A percentile compares a stretch with the other conserved stretches of the same genome.
phyloP scores from a whole-genome alignment of 805 yeast genomes.

The Zygoascus ofunaensis region DNA sequence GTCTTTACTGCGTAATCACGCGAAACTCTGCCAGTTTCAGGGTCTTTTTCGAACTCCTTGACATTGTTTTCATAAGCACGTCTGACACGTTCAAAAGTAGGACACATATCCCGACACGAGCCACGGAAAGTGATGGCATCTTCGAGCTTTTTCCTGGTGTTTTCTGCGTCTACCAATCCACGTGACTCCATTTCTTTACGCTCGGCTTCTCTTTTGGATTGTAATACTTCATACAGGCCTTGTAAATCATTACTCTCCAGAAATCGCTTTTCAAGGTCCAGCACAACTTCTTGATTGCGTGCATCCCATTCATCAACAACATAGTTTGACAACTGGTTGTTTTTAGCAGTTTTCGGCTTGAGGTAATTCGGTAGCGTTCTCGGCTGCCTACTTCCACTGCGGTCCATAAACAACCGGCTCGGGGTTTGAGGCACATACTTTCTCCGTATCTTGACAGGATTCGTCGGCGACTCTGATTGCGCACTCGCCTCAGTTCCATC shows the following conservation, averaged over 20 bases:
- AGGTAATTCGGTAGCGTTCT: neutral
- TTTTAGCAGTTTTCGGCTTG: neutral
- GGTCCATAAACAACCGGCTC: neutral
- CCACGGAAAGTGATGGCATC: slow-evolving; percentile 88
- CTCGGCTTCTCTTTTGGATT: slow-evolving; percentile 63
- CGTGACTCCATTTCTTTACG: slow-evolving; percentile 66
- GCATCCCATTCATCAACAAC: slow-evolving; percentile 53
- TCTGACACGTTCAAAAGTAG: slow-evolving; percentile 81
- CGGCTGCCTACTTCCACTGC: neutral
- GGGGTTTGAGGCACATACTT: neutral
- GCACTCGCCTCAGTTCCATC: too few species aligned
- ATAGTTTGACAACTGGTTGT: neutral
- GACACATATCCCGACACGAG: slow-evolving; percentile 90
- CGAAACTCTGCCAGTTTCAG: slow-evolving; percentile 48
- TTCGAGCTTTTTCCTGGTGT: slow-evolving; percentile 66
- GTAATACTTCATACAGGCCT: slow-evolving; percentile 63
- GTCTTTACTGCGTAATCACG: slow-evolving; percentile 69
- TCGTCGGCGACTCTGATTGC: neutral
- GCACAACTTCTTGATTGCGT: slow-evolving; percentile 58
- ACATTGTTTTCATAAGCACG: slow-evolving; percentile 84
- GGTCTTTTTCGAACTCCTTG: slow-evolving; percentile 64
- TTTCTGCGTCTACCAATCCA: slow-evolving; percentile 83
- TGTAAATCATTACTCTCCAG: slow-evolving; percentile 47
- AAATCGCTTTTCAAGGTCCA: slow-evolving; percentile 37
- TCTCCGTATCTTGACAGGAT: neutral